A percentile compares a stretch with the other conserved stretches of the same genome.
Conservation (phyloP, 1,139 yeast genomes). For the Suhomyces ambrosiae region DNA sequence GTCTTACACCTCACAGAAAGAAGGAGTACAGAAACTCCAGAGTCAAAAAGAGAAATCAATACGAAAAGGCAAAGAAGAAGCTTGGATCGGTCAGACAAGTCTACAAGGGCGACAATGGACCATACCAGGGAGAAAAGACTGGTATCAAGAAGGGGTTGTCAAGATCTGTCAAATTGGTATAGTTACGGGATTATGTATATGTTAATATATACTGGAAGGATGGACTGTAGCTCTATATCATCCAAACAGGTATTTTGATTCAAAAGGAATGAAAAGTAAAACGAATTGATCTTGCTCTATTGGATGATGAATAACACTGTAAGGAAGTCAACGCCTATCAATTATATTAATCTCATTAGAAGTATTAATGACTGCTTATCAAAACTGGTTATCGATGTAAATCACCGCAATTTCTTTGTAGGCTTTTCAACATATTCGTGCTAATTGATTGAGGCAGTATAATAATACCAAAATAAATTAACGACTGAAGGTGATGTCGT, state of each 20-base stretch:
- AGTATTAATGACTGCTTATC: too few species aligned
- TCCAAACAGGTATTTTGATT: too few species aligned
- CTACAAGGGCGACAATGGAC: constrained; percentile 74
- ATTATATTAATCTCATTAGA: too few species aligned
- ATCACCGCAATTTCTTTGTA: too few species aligned
- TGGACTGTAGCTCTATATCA: background rate
- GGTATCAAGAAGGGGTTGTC: constrained; percentile 95
- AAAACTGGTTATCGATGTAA: too few species aligned
- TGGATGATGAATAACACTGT: too few species aligned
- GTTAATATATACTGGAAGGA: background rate
- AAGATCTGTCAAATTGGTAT: constrained; percentile 75
- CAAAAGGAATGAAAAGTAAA: too few species aligned
- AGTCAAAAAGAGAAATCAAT: constrained; percentile 97
- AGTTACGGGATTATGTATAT: constrained; percentile 1
- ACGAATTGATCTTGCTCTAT: too few species aligned
- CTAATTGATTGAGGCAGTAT: too few species aligned
- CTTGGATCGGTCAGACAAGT: constrained; percentile 88
- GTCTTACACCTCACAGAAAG: constrained; percentile 88
- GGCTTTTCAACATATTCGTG: too few species aligned
- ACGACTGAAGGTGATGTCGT: constrained; percentile 75
- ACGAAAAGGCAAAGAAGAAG: constrained; percentile 92
- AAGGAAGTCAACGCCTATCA: too few species aligned
- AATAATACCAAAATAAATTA: too few species aligned
- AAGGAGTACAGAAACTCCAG: constrained; percentile 94
- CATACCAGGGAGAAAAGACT: constrained; percentile 92